Evolutionary conservation across 2,329 filamentous ascomycete genomes (phyloP).

Genomic region (Penicillium sclerotiorum): DNA sequence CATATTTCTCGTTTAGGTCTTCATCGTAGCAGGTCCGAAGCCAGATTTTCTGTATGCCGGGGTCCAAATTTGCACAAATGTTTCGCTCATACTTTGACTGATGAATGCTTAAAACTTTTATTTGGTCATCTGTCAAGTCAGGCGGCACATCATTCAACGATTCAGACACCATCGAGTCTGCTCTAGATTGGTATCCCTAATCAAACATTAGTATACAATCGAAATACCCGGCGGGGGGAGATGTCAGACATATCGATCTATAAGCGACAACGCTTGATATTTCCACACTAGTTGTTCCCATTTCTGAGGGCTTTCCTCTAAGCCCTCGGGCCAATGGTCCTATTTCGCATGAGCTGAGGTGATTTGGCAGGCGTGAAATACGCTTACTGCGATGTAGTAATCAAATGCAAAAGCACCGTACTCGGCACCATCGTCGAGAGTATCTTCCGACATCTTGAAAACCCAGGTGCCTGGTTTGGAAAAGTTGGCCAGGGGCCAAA

Average conservation of each 20-base stretch:
- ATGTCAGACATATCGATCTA: constrained; percentile 5
- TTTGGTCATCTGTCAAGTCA: neutral
- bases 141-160: neutral
- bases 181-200: neutral
- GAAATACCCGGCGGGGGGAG: neutral
- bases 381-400: constrained; percentile 4
- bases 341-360: constrained; percentile 3
- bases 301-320: constrained; percentile 4
- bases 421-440: constrained; percentile 2
- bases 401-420: constrained; percentile 5
- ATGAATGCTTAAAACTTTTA: constrained; percentile 1
- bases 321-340: constrained; percentile 3
- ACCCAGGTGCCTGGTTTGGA: neutral
- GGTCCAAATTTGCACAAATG: constrained; percentile 3
- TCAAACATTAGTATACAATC: constrained; percentile 1
- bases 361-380: neutral
- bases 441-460: constrained; percentile 5
- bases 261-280: constrained; percentile 6
- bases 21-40: constrained; percentile 4
- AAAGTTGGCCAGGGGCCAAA: neutral
- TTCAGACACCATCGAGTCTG: neutral
- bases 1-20: constrained; percentile 2
- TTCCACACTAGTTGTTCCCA: constrained; percentile 6
- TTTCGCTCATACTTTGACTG: constrained; percentile 2
- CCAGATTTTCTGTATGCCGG: constrained; percentile 4